phyloP scores from a whole-genome alignment of 495 filamentous ascomycete species.

The Penicillium malachiteum region DNA sequence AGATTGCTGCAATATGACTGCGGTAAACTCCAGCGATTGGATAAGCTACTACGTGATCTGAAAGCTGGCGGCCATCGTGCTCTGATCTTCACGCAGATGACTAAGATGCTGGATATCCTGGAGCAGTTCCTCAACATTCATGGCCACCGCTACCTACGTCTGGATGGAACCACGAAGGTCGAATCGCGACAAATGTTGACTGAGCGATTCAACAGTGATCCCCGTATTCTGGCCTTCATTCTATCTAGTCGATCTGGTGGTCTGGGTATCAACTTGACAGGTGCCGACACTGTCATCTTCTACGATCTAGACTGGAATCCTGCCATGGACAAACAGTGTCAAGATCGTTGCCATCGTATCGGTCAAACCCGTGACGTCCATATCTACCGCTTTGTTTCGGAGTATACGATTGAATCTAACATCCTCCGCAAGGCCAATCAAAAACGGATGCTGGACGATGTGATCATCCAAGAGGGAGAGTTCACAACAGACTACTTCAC shows the following conservation, averaged over 20 bases:
- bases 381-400: slow-evolving; percentile 94
- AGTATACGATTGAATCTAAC: slow-evolving; percentile 98
- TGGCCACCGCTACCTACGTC: slow-evolving; percentile 90
- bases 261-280: slow-evolving; percentile 93
- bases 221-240: slow-evolving; percentile 90
- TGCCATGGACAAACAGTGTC: slow-evolving; percentile 99
- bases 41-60: slow-evolving; percentile 79
- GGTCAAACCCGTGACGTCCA: slow-evolving; percentile 98
- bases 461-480: slow-evolving; percentile 97
- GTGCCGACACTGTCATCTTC: slow-evolving; percentile 98
- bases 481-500: slow-evolving; percentile 99
- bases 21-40: slow-evolving; percentile 91
- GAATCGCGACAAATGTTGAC: slow-evolving; percentile 95
- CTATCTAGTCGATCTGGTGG: slow-evolving; percentile 92
- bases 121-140: slow-evolving; percentile 99
- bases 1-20: slow-evolving; percentile 95
- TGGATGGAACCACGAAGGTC: slow-evolving; percentile 92
- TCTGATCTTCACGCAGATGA: slow-evolving; percentile 99
- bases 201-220: slow-evolving; percentile 94
- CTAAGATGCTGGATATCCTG: slow-evolving; percentile 94
- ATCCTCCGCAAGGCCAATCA: slow-evolving; percentile 95
- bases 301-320: slow-evolving; percentile 99
- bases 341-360: slow-evolving; percentile 96
- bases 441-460: slow-evolving; percentile 95
- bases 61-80: slow-evolving; percentile 90